Evolutionary conservation across 192 early-diverging fungal species (phyloP).

Genomic region (Piromyces sp.): DNA sequence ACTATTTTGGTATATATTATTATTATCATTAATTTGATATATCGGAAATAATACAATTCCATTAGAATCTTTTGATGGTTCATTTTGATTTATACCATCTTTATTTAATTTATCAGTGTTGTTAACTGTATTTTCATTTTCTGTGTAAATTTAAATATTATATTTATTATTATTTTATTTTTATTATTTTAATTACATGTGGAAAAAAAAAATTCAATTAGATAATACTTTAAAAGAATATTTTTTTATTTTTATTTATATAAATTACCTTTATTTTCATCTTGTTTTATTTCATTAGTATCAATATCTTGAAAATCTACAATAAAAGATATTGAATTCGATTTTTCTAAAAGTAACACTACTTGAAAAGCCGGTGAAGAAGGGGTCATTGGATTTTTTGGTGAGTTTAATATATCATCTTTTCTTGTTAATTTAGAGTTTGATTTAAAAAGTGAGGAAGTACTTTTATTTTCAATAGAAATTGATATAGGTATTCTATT

Average conservation of each 20-base stretch:
- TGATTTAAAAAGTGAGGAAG: not conserved
- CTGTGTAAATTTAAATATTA: too few species aligned
- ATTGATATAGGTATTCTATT: not conserved
- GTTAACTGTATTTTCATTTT: not conserved
- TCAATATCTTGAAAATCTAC: not conserved
- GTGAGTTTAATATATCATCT: too few species aligned
- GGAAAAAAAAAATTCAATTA: too few species aligned
- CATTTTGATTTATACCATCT: not conserved
- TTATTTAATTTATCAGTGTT: not conserved
- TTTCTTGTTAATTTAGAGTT: not conserved
- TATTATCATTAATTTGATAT: not conserved
- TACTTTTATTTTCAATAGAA: not conserved
- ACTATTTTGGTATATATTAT: not conserved
- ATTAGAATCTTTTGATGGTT: not conserved
- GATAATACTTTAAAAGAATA: too few species aligned
- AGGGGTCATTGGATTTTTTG: not conserved
- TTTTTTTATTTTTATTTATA: too few species aligned
- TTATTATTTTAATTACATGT: too few species aligned
- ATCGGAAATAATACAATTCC: not conserved
- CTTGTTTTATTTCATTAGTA: not conserved
- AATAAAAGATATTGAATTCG: not conserved
- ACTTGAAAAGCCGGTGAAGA: not conserved
- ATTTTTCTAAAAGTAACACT: not conserved
- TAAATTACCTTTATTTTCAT: not conserved
- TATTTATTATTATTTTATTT: too few species aligned